phyloP scores from a whole-genome alignment of 2,329 filamentous ascomycete genomes.

The Fusarium scirpi region DNA sequence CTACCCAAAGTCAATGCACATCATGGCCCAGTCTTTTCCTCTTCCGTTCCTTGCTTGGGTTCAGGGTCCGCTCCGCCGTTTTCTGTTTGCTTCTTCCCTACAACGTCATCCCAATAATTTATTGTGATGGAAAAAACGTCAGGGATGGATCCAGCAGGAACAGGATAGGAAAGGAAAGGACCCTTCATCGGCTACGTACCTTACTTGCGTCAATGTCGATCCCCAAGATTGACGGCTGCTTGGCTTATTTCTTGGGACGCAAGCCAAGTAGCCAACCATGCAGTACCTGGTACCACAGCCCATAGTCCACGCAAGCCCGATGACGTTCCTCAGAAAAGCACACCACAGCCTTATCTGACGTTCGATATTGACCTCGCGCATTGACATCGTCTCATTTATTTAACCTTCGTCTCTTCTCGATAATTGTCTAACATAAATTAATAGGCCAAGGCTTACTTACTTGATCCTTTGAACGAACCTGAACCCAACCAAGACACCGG shows the following conservation, averaged over 20 bases:
- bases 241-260: constrained; percentile 29
- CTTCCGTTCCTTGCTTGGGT: constrained; percentile 15
- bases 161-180: background rate
- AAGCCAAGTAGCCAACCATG: constrained; percentile 32
- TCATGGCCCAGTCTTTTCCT: constrained; percentile 29
- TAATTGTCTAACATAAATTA: constrained; percentile 8
- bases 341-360: background rate
- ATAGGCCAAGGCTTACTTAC: constrained; percentile 74
- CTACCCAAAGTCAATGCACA: constrained; percentile 13
- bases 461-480: constrained; percentile 76
- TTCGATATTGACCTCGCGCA: background rate
- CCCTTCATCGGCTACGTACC: constrained; percentile 35
- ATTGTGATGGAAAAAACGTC: constrained; percentile 27
- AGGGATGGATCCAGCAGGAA: constrained; percentile 34
- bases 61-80: constrained; percentile 4
- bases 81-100: constrained; percentile 26
- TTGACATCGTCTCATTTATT: constrained; percentile 1
- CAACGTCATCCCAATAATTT: constrained; percentile 39
- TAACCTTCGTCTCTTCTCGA: background rate
- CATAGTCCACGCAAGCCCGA: constrained; percentile 43
- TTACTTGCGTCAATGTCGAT: constrained; percentile 42
- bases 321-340: constrained; percentile 34
- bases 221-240: constrained; percentile 26
- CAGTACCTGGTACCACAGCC: constrained; percentile 19
- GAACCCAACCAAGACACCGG: constrained; percentile 77